A percentile compares a stretch with the other conserved stretches of the same genome.
These are phyloP conservation scores for Dichotomocladium elegans DNA, from an alignment of 371 early-diverging fungal genomes.

Conservation along the genomic window DNA sequence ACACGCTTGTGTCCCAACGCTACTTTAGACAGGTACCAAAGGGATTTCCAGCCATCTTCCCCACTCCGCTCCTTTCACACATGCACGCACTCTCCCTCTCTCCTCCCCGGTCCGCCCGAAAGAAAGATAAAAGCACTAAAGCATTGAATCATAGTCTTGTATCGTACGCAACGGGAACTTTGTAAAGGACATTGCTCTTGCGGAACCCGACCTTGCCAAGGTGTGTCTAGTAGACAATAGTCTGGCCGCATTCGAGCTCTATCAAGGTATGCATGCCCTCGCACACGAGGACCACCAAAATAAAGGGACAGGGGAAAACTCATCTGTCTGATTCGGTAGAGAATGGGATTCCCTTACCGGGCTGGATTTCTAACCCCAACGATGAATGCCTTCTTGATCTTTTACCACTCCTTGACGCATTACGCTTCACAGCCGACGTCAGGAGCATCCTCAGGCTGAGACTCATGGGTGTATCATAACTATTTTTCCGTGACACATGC, in stretches of 20 bases:
- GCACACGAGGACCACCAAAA: neutral
- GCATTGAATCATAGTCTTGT: too few relatives aligned
- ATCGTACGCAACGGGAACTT: conserved; percentile 72
- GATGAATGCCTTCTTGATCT: conserved; percentile 85
- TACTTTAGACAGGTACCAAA: conserved; percentile 89
- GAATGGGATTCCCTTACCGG: conserved; percentile 82
- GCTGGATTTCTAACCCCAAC: conserved; percentile 75
- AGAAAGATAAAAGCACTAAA: too few relatives aligned
- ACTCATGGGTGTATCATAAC: conserved; percentile 7
- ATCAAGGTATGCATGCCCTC: conserved; percentile 59
- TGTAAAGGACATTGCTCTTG: conserved; percentile 81
- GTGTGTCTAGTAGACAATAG: conserved; percentile 93
- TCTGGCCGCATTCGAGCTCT: conserved; percentile 78
- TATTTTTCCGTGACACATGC: too few relatives aligned
- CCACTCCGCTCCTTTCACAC: too few relatives aligned
- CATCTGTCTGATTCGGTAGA: conserved; percentile 38
- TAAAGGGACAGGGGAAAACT: neutral
- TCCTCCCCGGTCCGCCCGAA: too few relatives aligned
- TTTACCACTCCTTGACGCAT: conserved; percentile 80
- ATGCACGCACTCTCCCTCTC: too few relatives aligned
- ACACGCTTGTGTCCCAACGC: conserved; percentile 71
- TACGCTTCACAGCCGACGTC: conserved; percentile 83
- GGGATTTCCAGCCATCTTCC: too few relatives aligned
- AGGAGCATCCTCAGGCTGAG: conserved; percentile 55
- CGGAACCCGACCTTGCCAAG: conserved; percentile 81